Conservation (phyloP, 257 asterid genomes). For the Paulownia fortunei region DNA sequence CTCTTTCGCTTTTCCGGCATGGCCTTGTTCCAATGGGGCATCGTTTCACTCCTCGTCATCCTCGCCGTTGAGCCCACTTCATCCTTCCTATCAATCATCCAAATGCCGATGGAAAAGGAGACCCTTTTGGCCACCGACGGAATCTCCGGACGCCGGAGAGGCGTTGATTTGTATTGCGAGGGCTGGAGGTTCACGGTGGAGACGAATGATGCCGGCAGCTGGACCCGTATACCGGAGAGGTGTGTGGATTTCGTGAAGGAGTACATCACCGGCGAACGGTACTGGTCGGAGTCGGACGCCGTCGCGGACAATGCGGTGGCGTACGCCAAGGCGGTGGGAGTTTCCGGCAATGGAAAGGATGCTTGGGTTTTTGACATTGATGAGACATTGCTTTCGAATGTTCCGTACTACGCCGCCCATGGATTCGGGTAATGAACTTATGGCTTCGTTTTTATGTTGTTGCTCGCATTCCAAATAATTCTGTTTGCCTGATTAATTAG, state of each 20-base stretch:
- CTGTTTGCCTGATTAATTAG: not conserved
- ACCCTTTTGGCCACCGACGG: constrained; percentile 27
- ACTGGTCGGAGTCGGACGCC: constrained; percentile 60
- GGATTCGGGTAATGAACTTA: constrained; percentile 69
- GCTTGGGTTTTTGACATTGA: constrained; percentile 94
- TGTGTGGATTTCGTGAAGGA: constrained; percentile 65
- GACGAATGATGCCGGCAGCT: constrained; percentile 72
- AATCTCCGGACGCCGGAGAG: constrained; percentile 38
- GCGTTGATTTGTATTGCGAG: constrained; percentile 54
- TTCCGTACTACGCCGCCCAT: constrained; percentile 69
- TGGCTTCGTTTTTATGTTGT: not conserved
- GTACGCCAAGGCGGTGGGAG: constrained; percentile 47
- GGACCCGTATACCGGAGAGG: constrained; percentile 53
- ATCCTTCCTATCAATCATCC: constrained; percentile 52
- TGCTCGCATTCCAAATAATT: not conserved
- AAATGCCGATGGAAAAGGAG: constrained; percentile 30
- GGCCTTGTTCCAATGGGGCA: constrained; percentile 33
- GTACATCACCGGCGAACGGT: constrained; percentile 59
- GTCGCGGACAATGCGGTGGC: constrained; percentile 59
- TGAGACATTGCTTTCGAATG: constrained; percentile 80
- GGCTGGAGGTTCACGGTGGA: constrained; percentile 89
- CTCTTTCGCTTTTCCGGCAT: constrained; percentile 32
- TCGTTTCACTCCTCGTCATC: constrained; percentile 34
- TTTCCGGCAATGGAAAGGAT: constrained; percentile 61
- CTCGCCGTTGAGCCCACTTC: constrained; percentile 40